Percentiles rank a stretch among this genome's conserved stretches.
Conservation (phyloP, 2,329 filamentous ascomycete species). For the Ophiocordyceps camponoti-leonardi region DNA sequence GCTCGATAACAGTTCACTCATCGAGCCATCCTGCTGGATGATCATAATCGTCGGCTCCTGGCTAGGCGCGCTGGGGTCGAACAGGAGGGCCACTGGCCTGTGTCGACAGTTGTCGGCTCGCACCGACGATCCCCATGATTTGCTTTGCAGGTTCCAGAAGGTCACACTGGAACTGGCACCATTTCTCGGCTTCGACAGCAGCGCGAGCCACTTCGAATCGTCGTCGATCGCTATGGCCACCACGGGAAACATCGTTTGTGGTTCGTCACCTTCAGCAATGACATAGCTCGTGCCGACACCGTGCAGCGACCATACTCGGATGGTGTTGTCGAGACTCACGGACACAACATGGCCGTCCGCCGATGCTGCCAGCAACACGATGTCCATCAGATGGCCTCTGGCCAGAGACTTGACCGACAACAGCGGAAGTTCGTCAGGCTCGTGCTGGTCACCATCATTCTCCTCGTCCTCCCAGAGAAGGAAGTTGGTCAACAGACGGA, state of each 20-base stretch:
- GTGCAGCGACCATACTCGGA: constrained; percentile 49
- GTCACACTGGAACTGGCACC: constrained; percentile 19
- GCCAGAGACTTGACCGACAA: constrained; percentile 43
- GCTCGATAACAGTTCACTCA: constrained; percentile 34
- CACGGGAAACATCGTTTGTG: constrained; percentile 34
- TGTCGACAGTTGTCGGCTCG: constrained; percentile 33
- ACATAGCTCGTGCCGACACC: constrained; percentile 23
- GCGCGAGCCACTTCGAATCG: constrained; percentile 45
- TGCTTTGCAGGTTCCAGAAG: constrained; percentile 44
- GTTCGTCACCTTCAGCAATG: constrained; percentile 21
- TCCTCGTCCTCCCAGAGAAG: constrained; percentile 49
- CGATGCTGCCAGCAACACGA: constrained; percentile 46
- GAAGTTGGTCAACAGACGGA: constrained; percentile 58
- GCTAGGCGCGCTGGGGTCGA: constrained; percentile 25
- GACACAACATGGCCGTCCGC: constrained; percentile 49
- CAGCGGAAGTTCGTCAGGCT: constrained; percentile 26
- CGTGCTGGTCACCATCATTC: constrained; percentile 25
- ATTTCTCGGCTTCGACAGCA: constrained; percentile 36
- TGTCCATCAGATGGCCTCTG: constrained; percentile 50
- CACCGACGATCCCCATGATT: constrained; percentile 36
- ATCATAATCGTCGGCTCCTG: constrained; percentile 34
- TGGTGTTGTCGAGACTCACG: constrained; percentile 50
- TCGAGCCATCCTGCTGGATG: constrained; percentile 44
- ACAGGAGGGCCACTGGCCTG: constrained; percentile 46
- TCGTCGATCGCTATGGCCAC: constrained; percentile 48